Percentiles rank a stretch among this genome's conserved stretches.
phyloP scores from a whole-genome alignment of 2,329 filamentous ascomycete genomes.

The Byssochlamys sp. region DNA sequence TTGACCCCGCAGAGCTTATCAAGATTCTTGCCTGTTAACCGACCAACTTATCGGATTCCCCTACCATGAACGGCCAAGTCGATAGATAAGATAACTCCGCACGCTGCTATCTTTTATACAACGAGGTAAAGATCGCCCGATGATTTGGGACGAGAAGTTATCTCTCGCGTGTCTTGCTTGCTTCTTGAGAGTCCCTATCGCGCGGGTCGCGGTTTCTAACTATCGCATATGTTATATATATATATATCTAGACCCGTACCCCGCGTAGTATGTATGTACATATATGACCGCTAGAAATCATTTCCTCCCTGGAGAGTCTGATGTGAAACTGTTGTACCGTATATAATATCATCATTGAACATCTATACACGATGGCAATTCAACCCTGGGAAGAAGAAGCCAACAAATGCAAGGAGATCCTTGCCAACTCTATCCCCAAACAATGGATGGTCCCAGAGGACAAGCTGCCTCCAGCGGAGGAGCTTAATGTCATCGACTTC shows the following conservation, averaged over 20 bases:
- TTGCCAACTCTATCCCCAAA: slow-evolving; percentile 23
- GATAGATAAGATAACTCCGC: neutral
- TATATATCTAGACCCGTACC: neutral
- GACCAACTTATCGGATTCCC: neutral
- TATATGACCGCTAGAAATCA: too few species aligned
- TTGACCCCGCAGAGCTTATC: neutral
- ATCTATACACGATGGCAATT: slow-evolving; percentile 2
- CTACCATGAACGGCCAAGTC: neutral
- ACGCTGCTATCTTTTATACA: neutral
- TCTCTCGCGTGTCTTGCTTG: neutral
- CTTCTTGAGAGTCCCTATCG: neutral
- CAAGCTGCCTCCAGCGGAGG: slow-evolving; percentile 17
- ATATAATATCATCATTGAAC: too few species aligned
- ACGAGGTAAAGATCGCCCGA: neutral
- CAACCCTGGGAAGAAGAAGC: slow-evolving; percentile 23
- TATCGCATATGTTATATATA: neutral
- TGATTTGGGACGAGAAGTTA: neutral
- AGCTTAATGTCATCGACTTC: slow-evolving; percentile 22
- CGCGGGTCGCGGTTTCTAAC: too few species aligned
- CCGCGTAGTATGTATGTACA: neutral
- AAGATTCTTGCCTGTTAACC: neutral
- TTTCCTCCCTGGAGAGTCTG: neutral
- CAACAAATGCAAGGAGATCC: slow-evolving; percentile 23
- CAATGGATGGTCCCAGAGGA: slow-evolving; percentile 24
- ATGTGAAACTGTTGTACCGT: neutral